Base-by-base conservation (phyloP, 352 stramenopile genomes). In the Globisporangium paroecandrum region DNA sequence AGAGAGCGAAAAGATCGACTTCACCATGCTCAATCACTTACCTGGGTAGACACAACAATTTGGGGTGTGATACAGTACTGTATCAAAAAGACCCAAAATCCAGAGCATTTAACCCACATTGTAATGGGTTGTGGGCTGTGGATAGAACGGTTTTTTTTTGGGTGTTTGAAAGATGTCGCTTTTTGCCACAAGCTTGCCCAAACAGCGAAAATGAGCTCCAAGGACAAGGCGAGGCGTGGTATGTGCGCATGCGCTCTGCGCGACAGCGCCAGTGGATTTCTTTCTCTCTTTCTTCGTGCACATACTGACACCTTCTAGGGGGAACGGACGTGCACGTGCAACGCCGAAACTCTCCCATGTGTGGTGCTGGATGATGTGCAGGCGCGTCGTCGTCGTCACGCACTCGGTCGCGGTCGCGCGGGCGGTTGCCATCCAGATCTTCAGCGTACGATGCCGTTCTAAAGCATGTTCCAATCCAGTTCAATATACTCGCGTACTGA, bases 391-490 rank as follows among this genome's bases (percentile, higher is more conserved):
- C 75, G 20, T 70, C 68, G 7, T 67, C 66, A 57, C 72, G 62
- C 34, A 69, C 67, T 24, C 71, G 71, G 24, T 67, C 65, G 58
- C 69, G 62, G 20, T 75, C 69, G 38, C 73, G 70, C 15, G 77
- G 64, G 9, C 65, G 66, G 18, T 75, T 72, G 58, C 67, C 64
- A 29, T 77, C 74, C 5, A 76, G 71, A 58, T 65, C 67, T 18
- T 22, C 34, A 13, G 27, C 41, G 64, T 46, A 66, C 38, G 47
- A 51, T 36, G 24, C 9, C 29, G 32, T 58, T 22, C 20, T 49
- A 6, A 27, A 49, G 24, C 24, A 12, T 13, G 6, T n/a, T 10
- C 6, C 5, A 12, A 24, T 51, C 43, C 38, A 7, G 13, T 46
- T 0, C 18, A 51, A 49, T n/a, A 4, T 10, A 12, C 43, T 51